phyloP scores from a whole-genome alignment of 2,329 filamentous ascomycete genomes.

The Fusarium anguioides region DNA sequence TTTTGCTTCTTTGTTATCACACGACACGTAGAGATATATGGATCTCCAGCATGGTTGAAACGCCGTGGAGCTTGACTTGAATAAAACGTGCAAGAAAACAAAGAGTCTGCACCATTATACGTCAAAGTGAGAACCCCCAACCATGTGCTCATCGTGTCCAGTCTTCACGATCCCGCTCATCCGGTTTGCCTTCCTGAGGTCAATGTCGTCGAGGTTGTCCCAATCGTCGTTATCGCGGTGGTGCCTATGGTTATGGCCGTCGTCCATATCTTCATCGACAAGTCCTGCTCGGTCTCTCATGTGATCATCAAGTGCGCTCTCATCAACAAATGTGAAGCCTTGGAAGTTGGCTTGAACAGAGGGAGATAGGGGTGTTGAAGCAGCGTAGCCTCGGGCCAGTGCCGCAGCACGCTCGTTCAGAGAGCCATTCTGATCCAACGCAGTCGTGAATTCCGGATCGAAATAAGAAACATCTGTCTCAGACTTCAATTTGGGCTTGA shows the following conservation, averaged over 20 bases:
- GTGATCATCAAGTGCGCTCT: conserved; percentile 91
- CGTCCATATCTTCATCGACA: conserved; percentile 71
- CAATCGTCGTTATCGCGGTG: conserved; percentile 60
- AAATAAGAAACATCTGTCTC: conserved; percentile 98
- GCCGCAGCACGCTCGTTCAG: conserved; percentile 92
- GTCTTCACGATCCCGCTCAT: conserved; percentile 74
- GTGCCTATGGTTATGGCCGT: conserved; percentile 57
- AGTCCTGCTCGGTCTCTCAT: conserved; percentile 66
- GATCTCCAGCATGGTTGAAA: conserved; percentile 43
- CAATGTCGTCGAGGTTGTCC: conserved; percentile 68
- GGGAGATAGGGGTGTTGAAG: conserved; percentile 91
- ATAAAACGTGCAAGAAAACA: conserved; percentile 29
- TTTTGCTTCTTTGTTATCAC: conserved; percentile 42
- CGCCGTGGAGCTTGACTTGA: conserved; percentile 38
- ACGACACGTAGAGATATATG: conserved; percentile 40
- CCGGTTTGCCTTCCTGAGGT: conserved; percentile 63
- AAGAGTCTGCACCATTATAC: conserved; percentile 56
- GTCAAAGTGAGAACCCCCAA: conserved; percentile 72
- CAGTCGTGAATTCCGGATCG: conserved; percentile 97
- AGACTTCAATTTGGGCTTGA: conserved; percentile 96
- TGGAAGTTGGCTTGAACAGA: conserved; percentile 98
- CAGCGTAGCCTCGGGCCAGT: conserved; percentile 84
- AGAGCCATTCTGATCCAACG: conserved; percentile 85
- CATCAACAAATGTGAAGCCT: conserved; percentile 98
- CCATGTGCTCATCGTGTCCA: conserved; percentile 71